These are phyloP conservation scores for Zasmidium angulare DNA, from an alignment of 2,329 filamentous ascomycete genomes.

Conservation along the genomic window DNA sequence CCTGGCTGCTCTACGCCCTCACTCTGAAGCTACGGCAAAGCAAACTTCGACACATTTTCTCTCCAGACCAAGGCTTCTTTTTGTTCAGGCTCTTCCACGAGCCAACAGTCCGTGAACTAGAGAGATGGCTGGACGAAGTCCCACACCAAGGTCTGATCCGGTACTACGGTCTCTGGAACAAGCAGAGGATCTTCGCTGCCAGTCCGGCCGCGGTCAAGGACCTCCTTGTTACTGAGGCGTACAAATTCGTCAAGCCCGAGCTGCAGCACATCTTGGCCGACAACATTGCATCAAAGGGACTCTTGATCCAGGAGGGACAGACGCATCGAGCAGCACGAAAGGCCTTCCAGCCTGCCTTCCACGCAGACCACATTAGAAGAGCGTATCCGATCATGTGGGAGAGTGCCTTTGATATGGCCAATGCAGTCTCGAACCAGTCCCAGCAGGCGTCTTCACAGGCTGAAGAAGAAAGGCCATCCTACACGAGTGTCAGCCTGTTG, in stretches of 20 bases:
- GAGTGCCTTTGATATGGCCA: slow-evolving; percentile 3
- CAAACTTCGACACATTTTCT: slow-evolving; percentile 6
- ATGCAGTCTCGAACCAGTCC: slow-evolving; percentile 1
- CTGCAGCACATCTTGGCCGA: slow-evolving; percentile 11
- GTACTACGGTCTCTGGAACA: slow-evolving; percentile 16
- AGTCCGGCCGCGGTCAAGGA: slow-evolving; percentile 9
- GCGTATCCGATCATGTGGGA: slow-evolving; percentile 16
- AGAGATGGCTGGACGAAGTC: slow-evolving; percentile 14
- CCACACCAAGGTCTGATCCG: slow-evolving; percentile 15
- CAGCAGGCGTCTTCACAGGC: neutral
- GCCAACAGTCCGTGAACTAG: slow-evolving; percentile 11
- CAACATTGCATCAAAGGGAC: slow-evolving; percentile 8
- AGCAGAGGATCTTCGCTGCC: slow-evolving; percentile 11
- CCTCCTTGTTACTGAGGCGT: slow-evolving; percentile 7
- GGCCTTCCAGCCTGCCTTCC: slow-evolving; percentile 11
- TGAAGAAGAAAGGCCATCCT: neutral
- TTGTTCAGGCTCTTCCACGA: slow-evolving; percentile 13
- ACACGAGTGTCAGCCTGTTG: neutral
- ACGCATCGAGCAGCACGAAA: slow-evolving; percentile 13
- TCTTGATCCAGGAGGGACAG: slow-evolving; percentile 16
- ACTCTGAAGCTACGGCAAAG: neutral
- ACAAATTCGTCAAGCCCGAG: slow-evolving; percentile 12
- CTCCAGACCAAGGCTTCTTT: slow-evolving; percentile 8
- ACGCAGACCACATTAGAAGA: slow-evolving; percentile 5
- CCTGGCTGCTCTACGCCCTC: neutral